Conservation (phyloP, 305 asterid species). For the Coffea humblotiana region DNA sequence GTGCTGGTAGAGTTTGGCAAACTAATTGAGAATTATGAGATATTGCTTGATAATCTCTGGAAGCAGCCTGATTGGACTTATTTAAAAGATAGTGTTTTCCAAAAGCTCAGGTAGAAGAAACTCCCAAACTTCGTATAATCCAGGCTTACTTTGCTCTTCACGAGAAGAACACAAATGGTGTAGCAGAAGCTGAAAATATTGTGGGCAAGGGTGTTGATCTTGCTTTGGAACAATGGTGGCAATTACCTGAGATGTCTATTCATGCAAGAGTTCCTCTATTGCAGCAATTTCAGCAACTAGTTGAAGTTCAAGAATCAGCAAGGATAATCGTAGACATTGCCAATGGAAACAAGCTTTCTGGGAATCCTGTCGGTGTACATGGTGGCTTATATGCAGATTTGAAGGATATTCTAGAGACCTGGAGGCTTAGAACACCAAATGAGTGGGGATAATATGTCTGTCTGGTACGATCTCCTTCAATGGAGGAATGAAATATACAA, state of each 20-base stretch:
- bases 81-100: slow-evolving; percentile 91
- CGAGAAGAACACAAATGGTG: slow-evolving; percentile 90
- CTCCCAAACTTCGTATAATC: slow-evolving; percentile 92
- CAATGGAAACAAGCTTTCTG: slow-evolving; percentile 83
- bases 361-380: slow-evolving; percentile 81
- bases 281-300: slow-evolving; percentile 99
- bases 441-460: slow-evolving; percentile 99
- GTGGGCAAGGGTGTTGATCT: slow-evolving; percentile 98
- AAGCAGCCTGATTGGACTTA: slow-evolving; percentile 99
- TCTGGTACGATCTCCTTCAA: slow-evolving; percentile 97
- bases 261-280: slow-evolving; percentile 93
- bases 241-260: slow-evolving; percentile 97
- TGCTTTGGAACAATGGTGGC: slow-evolving; percentile 99
- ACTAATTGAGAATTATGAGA: slow-evolving; percentile 90
- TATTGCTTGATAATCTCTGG: slow-evolving; percentile 95
- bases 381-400: slow-evolving; percentile 91
- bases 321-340: slow-evolving; percentile 90
- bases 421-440: slow-evolving; percentile 99
- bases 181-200: slow-evolving; percentile 86
- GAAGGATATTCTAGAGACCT: slow-evolving; percentile 98
- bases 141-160: slow-evolving; percentile 98
- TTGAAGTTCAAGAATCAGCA: slow-evolving; percentile 99
- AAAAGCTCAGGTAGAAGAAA: slow-evolving; percentile 98
- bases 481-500: slow-evolving; percentile 99
- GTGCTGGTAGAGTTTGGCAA: slow-evolving; percentile 94